Conservation (phyloP, 2,329 filamentous ascomycete species). For the Colletotrichum zoysiae region DNA sequence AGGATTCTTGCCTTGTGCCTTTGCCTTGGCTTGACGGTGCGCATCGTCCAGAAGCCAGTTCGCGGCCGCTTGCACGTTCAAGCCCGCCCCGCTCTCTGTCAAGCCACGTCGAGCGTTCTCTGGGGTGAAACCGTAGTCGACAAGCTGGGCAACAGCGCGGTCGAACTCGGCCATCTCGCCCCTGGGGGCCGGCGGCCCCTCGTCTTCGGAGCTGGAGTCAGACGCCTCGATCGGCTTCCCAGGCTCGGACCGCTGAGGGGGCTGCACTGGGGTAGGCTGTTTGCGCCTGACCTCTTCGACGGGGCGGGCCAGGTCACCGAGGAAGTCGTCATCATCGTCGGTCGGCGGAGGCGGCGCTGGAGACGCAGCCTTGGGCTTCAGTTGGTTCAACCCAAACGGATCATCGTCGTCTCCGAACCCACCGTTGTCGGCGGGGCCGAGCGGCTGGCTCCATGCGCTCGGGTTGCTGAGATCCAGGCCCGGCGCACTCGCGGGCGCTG, state of each 20-base stretch:
- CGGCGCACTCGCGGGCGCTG: slow-evolving; percentile 59
- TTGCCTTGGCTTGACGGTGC: slow-evolving; percentile 84
- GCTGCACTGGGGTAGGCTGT: slow-evolving; percentile 53
- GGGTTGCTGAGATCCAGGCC: slow-evolving; percentile 66
- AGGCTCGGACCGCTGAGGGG: slow-evolving; percentile 59
- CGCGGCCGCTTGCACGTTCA: slow-evolving; percentile 87
- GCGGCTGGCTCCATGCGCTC: slow-evolving; percentile 63
- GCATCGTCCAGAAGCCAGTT: slow-evolving; percentile 93
- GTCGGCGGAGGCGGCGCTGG: slow-evolving; percentile 45
- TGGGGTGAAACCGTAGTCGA: slow-evolving; percentile 93
- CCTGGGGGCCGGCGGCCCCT: slow-evolving; percentile 49
- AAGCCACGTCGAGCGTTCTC: slow-evolving; percentile 87
- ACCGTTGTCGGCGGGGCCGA: slow-evolving; percentile 47
- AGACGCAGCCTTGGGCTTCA: slow-evolving; percentile 61
- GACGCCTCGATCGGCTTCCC: slow-evolving; percentile 68
- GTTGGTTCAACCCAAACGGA: slow-evolving; percentile 82
- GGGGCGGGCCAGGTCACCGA: slow-evolving; percentile 74
- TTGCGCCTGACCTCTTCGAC: slow-evolving; percentile 72
- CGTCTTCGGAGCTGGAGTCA: slow-evolving; percentile 61
- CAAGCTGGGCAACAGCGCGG: slow-evolving; percentile 84
- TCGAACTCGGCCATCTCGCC: slow-evolving; percentile 67
- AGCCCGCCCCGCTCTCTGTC: slow-evolving; percentile 81
- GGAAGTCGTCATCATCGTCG: slow-evolving; percentile 70
- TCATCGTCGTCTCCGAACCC: slow-evolving; percentile 80
- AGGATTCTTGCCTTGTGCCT: slow-evolving; percentile 67